Evolutionary conservation across 257 asterid genomes (phyloP).

Genomic region (Solanum infundibuliforme): DNA sequence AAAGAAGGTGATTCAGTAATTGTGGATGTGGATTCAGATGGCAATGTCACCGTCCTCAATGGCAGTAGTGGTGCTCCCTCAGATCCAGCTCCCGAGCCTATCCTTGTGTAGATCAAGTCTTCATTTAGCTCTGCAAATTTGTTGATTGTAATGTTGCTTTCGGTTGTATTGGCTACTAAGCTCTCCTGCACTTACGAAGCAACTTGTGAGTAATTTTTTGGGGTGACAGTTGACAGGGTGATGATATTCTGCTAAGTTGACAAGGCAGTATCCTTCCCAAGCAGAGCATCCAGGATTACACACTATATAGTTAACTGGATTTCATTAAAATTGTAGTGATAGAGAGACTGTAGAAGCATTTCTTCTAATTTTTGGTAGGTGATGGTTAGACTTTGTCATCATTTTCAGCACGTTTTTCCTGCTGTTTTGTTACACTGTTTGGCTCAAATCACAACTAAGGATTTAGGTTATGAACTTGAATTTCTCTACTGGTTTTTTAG

Average conservation of each 20-base stretch:
- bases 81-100: conserved; percentile 26
- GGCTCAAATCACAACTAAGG: background rate
- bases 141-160: conserved; percentile 1
- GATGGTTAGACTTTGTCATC: background rate
- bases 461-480: background rate
- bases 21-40: conserved; percentile 54
- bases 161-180: background rate
- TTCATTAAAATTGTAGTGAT: background rate
- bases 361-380: background rate
- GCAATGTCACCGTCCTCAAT: conserved; percentile 51
- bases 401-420: background rate
- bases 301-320: background rate
- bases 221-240: background rate
- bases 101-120: conserved; percentile 26
- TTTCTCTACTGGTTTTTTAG: background rate
- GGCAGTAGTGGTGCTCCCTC: conserved; percentile 49
- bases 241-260: background rate
- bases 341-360: background rate
- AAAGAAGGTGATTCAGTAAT: conserved; percentile 63
- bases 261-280: background rate
- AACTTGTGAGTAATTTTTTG: background rate
- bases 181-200: background rate
- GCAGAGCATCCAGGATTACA: background rate
- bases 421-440: background rate
- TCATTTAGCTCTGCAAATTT: background rate